phyloP scores from a whole-genome alignment of 441 rosid species.

The Manihot esculenta region DNA sequence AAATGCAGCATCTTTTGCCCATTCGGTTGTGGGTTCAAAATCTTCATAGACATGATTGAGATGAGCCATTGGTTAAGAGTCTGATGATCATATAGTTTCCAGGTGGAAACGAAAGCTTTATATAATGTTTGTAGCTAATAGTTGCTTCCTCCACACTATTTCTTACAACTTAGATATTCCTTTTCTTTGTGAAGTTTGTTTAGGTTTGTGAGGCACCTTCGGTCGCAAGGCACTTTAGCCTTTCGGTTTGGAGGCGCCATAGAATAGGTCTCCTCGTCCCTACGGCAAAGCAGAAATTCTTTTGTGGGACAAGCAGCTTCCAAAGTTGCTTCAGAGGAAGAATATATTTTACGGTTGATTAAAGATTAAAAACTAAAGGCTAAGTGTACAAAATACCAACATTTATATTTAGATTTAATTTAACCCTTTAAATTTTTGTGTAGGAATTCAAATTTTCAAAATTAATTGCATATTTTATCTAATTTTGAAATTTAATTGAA shows the following conservation, averaged over 20 bases:
- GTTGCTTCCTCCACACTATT: neutral
- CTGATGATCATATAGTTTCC: neutral
- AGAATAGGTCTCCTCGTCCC: conserved; percentile 1
- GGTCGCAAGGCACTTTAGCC: neutral
- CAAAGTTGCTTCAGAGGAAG: neutral
- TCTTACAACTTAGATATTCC: conserved; percentile 5
- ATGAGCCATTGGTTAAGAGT: neutral
- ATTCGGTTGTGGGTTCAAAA: conserved; percentile 34
- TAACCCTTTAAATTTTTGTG: no score
- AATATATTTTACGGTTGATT: no score
- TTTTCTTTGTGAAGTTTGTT: conserved; percentile 5
- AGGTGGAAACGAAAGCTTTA: neutral
- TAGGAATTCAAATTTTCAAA: no score
- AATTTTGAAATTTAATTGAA: no score
- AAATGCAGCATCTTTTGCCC: conserved; percentile 42
- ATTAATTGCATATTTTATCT: no score
- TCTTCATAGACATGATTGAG: conserved; percentile 17
- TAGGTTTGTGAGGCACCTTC: neutral
- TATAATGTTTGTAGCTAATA: neutral
- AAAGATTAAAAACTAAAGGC: no score
- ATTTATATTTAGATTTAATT: no score
- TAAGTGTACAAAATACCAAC: no score
- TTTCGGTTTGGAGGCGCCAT: neutral
- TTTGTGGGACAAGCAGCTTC: neutral
- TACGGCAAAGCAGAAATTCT: neutral